These are phyloP conservation scores for Annulohypoxylon truncatum DNA, from an alignment of 2,329 filamentous ascomycete genomes.

Conservation along the genomic window DNA sequence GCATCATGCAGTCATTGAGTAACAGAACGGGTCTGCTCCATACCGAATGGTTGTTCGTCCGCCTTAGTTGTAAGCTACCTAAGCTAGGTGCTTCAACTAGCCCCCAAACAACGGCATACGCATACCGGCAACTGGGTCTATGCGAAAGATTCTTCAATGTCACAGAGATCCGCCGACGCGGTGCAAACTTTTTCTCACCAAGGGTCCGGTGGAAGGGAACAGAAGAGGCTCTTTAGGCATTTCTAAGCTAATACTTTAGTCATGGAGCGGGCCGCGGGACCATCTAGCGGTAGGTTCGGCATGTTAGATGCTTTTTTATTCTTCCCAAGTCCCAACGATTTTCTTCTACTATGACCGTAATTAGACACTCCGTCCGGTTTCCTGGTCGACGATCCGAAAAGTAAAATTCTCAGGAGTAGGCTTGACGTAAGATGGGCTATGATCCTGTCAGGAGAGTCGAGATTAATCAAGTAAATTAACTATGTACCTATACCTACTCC, in stretches of 20 bases:
- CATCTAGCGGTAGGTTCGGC: constrained; percentile 28
- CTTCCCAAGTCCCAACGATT: constrained; percentile 4
- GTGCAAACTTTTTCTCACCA: constrained; percentile 36
- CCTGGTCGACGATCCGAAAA: constrained; percentile 33
- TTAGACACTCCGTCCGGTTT: constrained; percentile 42
- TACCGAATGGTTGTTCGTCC: constrained; percentile 9
- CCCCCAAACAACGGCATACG: constrained; percentile 20
- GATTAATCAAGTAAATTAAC: constrained; percentile 4
- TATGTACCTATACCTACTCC: background rate
- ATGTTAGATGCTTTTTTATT: constrained; percentile 23
- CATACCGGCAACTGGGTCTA: constrained; percentile 25
- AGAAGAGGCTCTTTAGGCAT: constrained; percentile 2
- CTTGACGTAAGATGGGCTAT: constrained; percentile 9
- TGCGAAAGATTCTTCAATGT: constrained; percentile 8
- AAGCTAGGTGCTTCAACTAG: constrained; percentile 19
- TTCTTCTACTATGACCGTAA: constrained; percentile 25
- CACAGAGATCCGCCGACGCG: constrained; percentile 26
- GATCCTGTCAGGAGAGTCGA: constrained; percentile 13
- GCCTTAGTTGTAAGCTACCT: constrained; percentile 24
- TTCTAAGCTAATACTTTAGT: constrained; percentile 26
- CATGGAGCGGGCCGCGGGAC: constrained; percentile 37
- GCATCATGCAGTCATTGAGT: constrained; percentile 21
- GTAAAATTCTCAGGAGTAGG: constrained; percentile 25
- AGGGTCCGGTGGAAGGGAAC: constrained; percentile 21
- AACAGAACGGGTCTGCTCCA: constrained; percentile 25